phyloP scores from a whole-genome alignment of 768 basidiomycete species.

The Boletus rubropictus region DNA sequence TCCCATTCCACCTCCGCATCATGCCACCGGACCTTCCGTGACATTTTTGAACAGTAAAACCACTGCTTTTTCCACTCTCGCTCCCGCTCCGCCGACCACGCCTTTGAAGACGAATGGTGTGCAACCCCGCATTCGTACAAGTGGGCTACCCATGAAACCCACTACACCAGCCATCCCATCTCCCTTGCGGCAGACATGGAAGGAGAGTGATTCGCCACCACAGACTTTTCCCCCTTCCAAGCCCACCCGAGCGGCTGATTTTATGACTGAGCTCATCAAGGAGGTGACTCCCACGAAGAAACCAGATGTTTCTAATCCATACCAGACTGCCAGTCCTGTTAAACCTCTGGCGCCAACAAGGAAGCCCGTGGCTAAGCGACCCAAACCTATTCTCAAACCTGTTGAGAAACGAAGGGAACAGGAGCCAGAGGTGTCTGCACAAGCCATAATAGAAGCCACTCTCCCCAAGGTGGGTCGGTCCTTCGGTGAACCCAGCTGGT shows the following conservation, averaged over 20 bases:
- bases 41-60: constrained; percentile 24
- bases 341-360: constrained; percentile 43
- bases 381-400: constrained; percentile 32
- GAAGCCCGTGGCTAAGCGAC: constrained; percentile 36
- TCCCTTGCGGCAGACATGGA: constrained; percentile 72
- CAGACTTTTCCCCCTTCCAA: constrained; percentile 28
- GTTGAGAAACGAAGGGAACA: constrained; percentile 27
- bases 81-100: constrained; percentile 19
- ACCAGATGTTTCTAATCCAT: constrained; percentile 71
- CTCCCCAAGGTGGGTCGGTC: constrained; percentile 54
- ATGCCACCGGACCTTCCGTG: constrained; percentile 24
- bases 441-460: constrained; percentile 73
- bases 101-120: constrained; percentile 23
- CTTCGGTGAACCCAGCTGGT: constrained; percentile 3
- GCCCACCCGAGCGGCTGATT: constrained; percentile 62
- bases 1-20: constrained; percentile 30
- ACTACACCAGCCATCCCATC: constrained; percentile 65
- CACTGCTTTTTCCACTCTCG: constrained; percentile 20
- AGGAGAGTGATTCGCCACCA: constrained; percentile 38
- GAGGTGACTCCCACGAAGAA: constrained; percentile 61
- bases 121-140: constrained; percentile 37
- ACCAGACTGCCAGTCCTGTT: constrained; percentile 67
- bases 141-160: constrained; percentile 39
- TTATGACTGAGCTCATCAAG: constrained; percentile 66
- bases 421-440: constrained; percentile 41